Percentiles rank a stretch among this genome's conserved stretches.
Conservation (phyloP, 257 asterid genomes). For the Nyctanthes arbortristis region DNA sequence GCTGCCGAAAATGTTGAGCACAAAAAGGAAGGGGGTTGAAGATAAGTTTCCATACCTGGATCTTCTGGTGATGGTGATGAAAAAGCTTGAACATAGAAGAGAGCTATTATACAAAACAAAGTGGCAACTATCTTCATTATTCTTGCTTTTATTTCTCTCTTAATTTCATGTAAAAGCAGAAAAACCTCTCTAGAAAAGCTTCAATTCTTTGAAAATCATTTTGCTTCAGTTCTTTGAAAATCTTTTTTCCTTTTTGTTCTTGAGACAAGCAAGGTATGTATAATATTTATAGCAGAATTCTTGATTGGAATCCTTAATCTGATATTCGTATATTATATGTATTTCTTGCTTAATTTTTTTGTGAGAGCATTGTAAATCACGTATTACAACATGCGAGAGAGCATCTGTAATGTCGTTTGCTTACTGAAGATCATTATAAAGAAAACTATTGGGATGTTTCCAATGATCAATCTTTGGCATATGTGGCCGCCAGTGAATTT, state of each 20-base stretch:
- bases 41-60: constrained; percentile 36
- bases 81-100: constrained; percentile 24
- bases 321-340: constrained; percentile 29
- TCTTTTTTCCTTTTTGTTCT: constrained; percentile 6
- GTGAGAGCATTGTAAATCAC: constrained; percentile 32
- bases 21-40: neutral
- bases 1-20: neutral
- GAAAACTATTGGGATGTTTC: constrained; percentile 4
- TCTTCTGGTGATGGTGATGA: constrained; percentile 37
- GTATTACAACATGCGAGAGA: constrained; percentile 15
- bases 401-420: constrained; percentile 26
- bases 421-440: constrained; percentile 9
- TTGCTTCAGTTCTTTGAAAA: constrained; percentile 9
- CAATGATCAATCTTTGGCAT: constrained; percentile 4
- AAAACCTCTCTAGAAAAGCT: neutral
- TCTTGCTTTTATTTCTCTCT: constrained; percentile 26
- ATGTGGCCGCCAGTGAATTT: too few relatives aligned
- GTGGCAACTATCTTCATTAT: constrained; percentile 13
- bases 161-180: neutral
- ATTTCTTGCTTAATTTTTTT: constrained; percentile 32
- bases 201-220: too few relatives aligned
- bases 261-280: constrained; percentile 13
- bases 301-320: constrained; percentile 35
- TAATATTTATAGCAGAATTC: constrained; percentile 30
- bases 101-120: constrained; percentile 15